These are phyloP conservation scores for Fusarium kyushuense DNA, from an alignment of 2,329 filamentous ascomycete species.

Conservation along the genomic window DNA sequence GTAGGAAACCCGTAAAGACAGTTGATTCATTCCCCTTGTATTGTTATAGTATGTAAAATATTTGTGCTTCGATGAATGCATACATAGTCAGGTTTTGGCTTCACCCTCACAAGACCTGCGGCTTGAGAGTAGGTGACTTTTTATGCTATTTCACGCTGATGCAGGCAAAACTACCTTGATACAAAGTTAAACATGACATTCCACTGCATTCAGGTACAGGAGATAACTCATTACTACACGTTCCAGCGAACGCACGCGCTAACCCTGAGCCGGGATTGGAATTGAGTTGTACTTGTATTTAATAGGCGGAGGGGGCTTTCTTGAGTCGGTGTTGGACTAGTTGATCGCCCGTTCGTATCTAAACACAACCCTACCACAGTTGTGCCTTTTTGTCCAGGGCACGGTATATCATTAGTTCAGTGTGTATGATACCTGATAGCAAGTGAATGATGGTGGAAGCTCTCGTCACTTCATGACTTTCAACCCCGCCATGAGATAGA, in stretches of 20 bases:
- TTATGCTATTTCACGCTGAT: not conserved
- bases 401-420: not conserved
- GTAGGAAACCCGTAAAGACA: not conserved
- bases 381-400: not conserved
- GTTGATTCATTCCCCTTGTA: not conserved
- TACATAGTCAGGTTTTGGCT: not conserved
- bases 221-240: conserved; percentile 11
- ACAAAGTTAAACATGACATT: conserved; percentile 14
- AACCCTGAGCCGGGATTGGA: conserved; percentile 20
- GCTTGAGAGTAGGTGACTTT: not conserved
- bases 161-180: conserved; percentile 1
- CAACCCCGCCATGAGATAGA: conserved; percentile 11
- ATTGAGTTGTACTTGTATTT: conserved; percentile 1
- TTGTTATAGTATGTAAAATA: not conserved
- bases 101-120: not conserved
- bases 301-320: not conserved
- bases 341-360: conserved; percentile 19
- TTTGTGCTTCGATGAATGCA: not conserved
- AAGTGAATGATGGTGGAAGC: conserved; percentile 2
- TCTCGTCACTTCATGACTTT: conserved; percentile 10
- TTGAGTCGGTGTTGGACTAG: conserved; percentile 18
- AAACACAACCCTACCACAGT: conserved; percentile 3
- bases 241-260: conserved; percentile 25
- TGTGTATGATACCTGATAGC: not conserved
- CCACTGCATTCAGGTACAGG: conserved; percentile 14